A percentile compares a stretch with the other conserved stretches of the same genome.
Evolutionary conservation across 345 rosid genomes (phyloP).

Genomic region (Populus euphratica): DNA sequence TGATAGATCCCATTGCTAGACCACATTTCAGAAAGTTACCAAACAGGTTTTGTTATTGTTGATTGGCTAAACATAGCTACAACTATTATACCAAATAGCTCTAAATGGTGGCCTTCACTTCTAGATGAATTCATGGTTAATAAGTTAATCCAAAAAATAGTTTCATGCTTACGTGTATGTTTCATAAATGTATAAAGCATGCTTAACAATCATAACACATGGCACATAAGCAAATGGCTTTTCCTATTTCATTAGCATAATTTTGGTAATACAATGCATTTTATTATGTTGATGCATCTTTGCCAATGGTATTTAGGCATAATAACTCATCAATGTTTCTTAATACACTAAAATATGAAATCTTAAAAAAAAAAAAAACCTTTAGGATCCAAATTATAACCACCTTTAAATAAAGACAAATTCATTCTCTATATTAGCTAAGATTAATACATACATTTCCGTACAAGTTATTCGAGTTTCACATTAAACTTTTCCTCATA

Average conservation of each 20-base stretch:
- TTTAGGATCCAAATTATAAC: background rate
- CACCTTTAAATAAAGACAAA: background rate
- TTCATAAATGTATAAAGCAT: background rate
- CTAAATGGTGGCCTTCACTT: too few species aligned
- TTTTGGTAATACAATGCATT: background rate
- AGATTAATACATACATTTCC: background rate
- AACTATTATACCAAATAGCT: too few species aligned
- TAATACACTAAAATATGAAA: background rate
- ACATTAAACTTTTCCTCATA: background rate
- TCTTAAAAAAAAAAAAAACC: too few species aligned
- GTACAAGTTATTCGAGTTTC: conserved; percentile 7
- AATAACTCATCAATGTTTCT: background rate
- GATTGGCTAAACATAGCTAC: too few species aligned
- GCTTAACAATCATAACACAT: background rate
- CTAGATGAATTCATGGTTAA: too few species aligned
- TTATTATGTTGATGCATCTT: background rate
- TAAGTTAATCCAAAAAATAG: too few species aligned
- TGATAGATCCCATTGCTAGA: too few species aligned
- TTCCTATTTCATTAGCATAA: background rate
- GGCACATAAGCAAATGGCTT: background rate
- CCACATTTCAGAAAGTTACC: too few species aligned
- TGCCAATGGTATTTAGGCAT: background rate
- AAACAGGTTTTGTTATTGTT: too few species aligned
- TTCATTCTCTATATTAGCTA: background rate
- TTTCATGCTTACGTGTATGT: background rate